Conservation (phyloP, 1,284 basidiomycete genomes). For the Blastosporella zonata region DNA sequence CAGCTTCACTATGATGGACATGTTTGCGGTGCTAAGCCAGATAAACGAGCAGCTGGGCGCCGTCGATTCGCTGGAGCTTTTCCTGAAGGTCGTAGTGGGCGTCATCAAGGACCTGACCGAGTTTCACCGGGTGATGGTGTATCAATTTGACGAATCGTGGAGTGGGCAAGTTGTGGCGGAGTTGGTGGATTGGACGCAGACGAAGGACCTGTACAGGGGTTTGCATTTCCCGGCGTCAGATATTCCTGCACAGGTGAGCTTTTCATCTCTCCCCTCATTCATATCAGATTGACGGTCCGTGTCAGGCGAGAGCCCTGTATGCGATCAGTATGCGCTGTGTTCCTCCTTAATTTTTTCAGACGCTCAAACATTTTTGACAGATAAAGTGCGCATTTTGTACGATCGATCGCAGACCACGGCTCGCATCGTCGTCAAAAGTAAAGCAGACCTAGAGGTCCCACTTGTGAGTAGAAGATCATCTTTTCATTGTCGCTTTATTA, state of each 20-base stretch:
- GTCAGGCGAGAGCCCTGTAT: constrained; percentile 45
- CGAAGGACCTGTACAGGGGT: constrained; percentile 77
- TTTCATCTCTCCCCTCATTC: constrained; percentile 1
- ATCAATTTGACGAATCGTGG: constrained; percentile 77
- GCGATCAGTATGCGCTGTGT: constrained; percentile 37
- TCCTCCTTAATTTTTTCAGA: neutral
- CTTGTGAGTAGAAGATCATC: constrained; percentile 40
- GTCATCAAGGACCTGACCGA: constrained; percentile 82
- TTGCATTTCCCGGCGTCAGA: constrained; percentile 66
- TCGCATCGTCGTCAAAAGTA: constrained; percentile 67
- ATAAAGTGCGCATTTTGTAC: constrained; percentile 84
- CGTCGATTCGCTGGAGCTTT: constrained; percentile 67
- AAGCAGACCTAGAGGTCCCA: constrained; percentile 69
- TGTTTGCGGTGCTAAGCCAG: constrained; percentile 79
- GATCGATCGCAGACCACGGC: constrained; percentile 78
- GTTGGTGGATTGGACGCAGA: constrained; percentile 79
- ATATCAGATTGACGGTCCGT: constrained; percentile 9
- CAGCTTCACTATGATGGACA: constrained; percentile 72
- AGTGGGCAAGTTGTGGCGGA: constrained; percentile 82
- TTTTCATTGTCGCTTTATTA: constrained; percentile 5
- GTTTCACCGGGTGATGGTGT: constrained; percentile 87
- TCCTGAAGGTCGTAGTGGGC: constrained; percentile 78
- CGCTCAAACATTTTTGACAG: constrained; percentile 28
- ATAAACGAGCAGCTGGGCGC: constrained; percentile 83
- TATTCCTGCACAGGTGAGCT: constrained; percentile 54